Evolutionary conservation across 192 early-diverging fungal genomes (phyloP).

Genomic region (Coemansia sp.): DNA sequence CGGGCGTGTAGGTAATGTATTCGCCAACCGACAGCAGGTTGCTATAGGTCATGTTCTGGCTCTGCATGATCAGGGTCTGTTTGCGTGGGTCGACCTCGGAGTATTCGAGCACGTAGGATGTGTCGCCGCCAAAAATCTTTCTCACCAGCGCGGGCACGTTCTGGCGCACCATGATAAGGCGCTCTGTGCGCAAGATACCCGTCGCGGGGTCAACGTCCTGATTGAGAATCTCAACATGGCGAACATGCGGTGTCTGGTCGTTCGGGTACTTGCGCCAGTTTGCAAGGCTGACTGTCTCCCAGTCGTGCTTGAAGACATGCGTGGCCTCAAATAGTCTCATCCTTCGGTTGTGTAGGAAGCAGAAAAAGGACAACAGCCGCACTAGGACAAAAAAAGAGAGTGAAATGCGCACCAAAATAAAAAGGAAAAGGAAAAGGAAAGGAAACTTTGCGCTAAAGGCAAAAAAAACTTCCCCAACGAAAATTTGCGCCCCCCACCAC

Average conservation of each 20-base stretch:
- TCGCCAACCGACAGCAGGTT: conserved; percentile 83
- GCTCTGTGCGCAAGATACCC: conserved; percentile 83
- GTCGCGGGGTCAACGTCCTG: conserved; percentile 76
- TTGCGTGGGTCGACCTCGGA: conserved; percentile 79
- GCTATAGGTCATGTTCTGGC: conserved; percentile 83
- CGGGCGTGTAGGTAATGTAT: conserved; percentile 71
- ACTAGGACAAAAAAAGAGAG: neutral
- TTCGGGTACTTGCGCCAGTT: conserved; percentile 99
- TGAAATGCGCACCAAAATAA: neutral
- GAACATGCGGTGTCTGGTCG: conserved; percentile 84
- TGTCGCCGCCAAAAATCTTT: conserved; percentile 66
- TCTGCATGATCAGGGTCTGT: conserved; percentile 69
- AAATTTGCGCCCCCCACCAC: neutral
- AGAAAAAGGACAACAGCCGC: conserved; percentile 3
- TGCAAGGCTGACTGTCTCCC: conserved; percentile 77
- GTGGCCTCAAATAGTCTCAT: conserved; percentile 88
- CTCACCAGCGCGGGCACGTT: conserved; percentile 74
- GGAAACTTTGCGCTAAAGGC: neutral
- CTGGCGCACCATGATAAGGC: conserved; percentile 87
- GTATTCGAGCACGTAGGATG: conserved; percentile 87
- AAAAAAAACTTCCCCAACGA: conserved; percentile 6
- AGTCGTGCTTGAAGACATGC: conserved; percentile 78
- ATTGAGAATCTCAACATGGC: conserved; percentile 85
- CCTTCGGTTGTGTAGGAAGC: neutral
- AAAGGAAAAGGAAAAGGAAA: neutral